A percentile compares a stretch with the other conserved stretches of the same genome.
Conservation (phyloP, 495 filamentous ascomycete genomes). For the Hypoxylon crocopeplum region DNA sequence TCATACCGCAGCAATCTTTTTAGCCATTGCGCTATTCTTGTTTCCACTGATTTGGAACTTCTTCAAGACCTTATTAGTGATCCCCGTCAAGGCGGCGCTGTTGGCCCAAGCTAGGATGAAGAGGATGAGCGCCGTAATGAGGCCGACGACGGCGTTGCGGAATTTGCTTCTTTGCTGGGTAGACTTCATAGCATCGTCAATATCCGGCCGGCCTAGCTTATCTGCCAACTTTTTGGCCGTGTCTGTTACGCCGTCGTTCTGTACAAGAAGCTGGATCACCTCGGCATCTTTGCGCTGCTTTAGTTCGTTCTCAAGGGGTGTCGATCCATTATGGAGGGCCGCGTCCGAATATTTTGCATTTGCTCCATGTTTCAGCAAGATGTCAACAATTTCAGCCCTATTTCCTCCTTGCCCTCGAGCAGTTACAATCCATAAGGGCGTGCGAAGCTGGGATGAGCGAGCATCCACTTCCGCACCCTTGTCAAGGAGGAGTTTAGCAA, state of each 20-base stretch:
- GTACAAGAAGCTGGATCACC: conserved; percentile 19
- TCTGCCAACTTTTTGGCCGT: neutral
- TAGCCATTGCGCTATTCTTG: neutral
- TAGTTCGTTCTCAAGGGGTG: conserved; percentile 28
- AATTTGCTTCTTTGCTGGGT: neutral
- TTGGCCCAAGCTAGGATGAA: conserved; percentile 22
- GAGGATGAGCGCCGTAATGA: conserved; percentile 16
- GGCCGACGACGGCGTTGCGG: neutral
- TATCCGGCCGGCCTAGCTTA: conserved; percentile 4
- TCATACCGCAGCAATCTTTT: conserved; percentile 6
- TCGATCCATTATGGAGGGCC: conserved; percentile 10
- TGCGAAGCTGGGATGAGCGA: conserved; percentile 3
- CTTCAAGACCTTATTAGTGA: conserved; percentile 8
- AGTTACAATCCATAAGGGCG: conserved; percentile 18
- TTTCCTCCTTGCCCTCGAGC: conserved; percentile 8
- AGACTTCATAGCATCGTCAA: conserved; percentile 10
- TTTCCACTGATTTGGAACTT: conserved; percentile 21
- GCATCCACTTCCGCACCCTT: conserved; percentile 21
- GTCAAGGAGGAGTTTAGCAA: conserved; percentile 34
- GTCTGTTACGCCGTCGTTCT: conserved; percentile 17
- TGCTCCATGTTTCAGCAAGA: conserved; percentile 19
- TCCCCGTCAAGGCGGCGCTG: neutral
- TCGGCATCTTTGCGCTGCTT: conserved; percentile 14
- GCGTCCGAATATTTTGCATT: conserved; percentile 7
- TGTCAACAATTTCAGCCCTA: conserved; percentile 11